Evolutionary conservation across 2,329 filamentous ascomycete genomes (phyloP).

Genomic region (Trichophyton rubrum): DNA sequence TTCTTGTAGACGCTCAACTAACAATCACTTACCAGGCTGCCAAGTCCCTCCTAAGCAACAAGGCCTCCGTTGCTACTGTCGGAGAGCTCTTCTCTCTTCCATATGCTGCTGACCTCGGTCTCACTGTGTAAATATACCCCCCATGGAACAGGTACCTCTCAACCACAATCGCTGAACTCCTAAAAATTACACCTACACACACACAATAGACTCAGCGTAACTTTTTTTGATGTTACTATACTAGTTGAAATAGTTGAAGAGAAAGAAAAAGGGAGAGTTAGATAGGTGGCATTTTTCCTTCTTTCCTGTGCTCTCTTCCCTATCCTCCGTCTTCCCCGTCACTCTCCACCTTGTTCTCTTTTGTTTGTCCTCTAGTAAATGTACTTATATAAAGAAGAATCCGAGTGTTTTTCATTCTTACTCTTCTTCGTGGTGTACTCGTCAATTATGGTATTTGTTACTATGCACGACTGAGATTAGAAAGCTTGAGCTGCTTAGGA

Average conservation of each 20-base stretch:
- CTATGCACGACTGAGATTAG: not conserved
- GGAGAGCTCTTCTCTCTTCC: constrained; percentile 86
- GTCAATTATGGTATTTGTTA: not conserved
- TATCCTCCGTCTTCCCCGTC: constrained; percentile 2
- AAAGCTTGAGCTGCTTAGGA: not conserved
- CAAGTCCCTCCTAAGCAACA: constrained; percentile 74
- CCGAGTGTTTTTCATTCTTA: not conserved
- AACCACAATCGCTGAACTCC: constrained; percentile 1
- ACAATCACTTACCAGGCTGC: constrained; percentile 50
- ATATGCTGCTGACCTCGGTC: constrained; percentile 84
- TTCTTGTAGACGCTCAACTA: constrained; percentile 11
- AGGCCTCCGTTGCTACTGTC: constrained; percentile 77
- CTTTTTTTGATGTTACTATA: not conserved
- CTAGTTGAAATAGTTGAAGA: not conserved
- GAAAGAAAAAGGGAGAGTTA: not conserved
- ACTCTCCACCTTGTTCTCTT: constrained; percentile 5
- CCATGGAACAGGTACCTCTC: not conserved
- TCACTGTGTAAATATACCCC: constrained; percentile 61
- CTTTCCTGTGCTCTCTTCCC: constrained; percentile 2
- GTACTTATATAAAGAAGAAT: constrained; percentile 7
- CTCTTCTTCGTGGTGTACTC: not conserved
- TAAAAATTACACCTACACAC: not conserved
- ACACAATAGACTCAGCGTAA: not conserved
- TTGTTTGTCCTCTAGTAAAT: constrained; percentile 4
- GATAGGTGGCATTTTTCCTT: not conserved